phyloP scores from a whole-genome alignment of 306 rosid species.

The Ziziphus jujuba region DNA sequence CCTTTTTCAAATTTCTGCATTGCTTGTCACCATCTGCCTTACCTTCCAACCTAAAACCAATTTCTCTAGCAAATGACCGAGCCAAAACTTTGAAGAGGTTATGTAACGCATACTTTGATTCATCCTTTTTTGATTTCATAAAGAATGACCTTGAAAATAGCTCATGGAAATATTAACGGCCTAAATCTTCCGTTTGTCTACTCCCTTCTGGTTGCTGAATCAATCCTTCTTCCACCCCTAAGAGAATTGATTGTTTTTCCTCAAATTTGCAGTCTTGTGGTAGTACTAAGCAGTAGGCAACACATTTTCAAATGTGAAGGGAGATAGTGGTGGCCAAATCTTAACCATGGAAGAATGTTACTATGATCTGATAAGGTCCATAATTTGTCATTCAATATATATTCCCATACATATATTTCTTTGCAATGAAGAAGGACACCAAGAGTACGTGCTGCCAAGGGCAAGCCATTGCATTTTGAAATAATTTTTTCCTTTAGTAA shows the following conservation, averaged over 20 bases:
- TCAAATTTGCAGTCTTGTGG: slow-evolving; percentile 21
- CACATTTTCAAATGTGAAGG: slow-evolving; percentile 24
- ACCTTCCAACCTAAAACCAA: not conserved
- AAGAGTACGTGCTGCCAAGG: slow-evolving; percentile 22
- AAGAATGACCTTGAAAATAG: slow-evolving; percentile 11
- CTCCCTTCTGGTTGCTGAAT: no score
- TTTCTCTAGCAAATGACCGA: not conserved
- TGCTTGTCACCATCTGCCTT: not conserved
- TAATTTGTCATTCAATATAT: slow-evolving; percentile 9
- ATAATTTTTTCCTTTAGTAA: not conserved
- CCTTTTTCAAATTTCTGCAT: not conserved
- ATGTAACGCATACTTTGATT: slow-evolving; percentile 5
- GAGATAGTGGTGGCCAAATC: slow-evolving; percentile 27
- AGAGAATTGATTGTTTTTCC: no score
- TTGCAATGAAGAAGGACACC: slow-evolving; percentile 17
- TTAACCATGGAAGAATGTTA: slow-evolving; percentile 15
- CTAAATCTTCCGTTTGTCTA: no score
- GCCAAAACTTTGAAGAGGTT: slow-evolving; percentile 27
- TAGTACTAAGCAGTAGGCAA: slow-evolving; percentile 12
- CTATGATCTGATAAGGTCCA: slow-evolving; percentile 8
- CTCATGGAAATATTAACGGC: no score
- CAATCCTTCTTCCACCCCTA: no score
- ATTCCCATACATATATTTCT: slow-evolving; percentile 3
- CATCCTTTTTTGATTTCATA: not conserved
- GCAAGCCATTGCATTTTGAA: slow-evolving; percentile 29